Evolutionary conservation across 2,329 filamentous ascomycete genomes (phyloP).

Genomic region (Neofusicoccum cordaticola): DNA sequence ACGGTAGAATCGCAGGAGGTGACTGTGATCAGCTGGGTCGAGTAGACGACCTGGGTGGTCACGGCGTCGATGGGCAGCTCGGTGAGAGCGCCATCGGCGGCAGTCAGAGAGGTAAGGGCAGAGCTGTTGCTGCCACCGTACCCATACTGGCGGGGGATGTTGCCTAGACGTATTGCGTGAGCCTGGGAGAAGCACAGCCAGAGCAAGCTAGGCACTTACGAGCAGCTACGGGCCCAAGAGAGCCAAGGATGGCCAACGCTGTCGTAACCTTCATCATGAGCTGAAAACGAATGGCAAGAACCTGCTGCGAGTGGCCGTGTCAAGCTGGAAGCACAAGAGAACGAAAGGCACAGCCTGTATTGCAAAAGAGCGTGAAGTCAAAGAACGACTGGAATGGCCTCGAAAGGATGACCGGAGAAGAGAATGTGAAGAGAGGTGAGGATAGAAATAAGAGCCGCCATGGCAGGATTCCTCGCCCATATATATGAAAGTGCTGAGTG

Average conservation of each 20-base stretch:
- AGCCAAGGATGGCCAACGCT: slow-evolving; percentile 7
- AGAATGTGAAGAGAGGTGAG: not conserved
- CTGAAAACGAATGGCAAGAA: not conserved
- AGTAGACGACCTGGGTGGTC: slow-evolving; percentile 6
- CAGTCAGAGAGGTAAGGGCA: not conserved
- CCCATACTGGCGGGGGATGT: not conserved
- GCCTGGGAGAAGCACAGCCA: not conserved
- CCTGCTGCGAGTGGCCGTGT: not conserved
- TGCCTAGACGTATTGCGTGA: not conserved
- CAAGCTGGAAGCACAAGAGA: not conserved
- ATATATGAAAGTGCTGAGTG: slow-evolving; percentile 4
- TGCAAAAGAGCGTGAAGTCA: slow-evolving; percentile 5
- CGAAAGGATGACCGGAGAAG: not conserved
- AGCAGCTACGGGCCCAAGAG: not conserved
- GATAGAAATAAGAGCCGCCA: not conserved
- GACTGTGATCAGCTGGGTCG: slow-evolving; percentile 9
- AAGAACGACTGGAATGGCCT: slow-evolving; percentile 7
- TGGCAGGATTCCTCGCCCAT: not conserved
- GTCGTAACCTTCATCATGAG: slow-evolving; percentile 7
- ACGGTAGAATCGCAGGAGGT: slow-evolving; percentile 5
- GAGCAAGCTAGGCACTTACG: not conserved
- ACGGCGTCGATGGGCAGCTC: not conserved
- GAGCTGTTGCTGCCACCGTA: too few species aligned
- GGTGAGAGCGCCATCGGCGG: not conserved
- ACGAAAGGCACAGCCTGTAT: slow-evolving; percentile 12